Conservation (phyloP, 495 filamentous ascomycete genomes). For the Trichoderma parareesei region DNA sequence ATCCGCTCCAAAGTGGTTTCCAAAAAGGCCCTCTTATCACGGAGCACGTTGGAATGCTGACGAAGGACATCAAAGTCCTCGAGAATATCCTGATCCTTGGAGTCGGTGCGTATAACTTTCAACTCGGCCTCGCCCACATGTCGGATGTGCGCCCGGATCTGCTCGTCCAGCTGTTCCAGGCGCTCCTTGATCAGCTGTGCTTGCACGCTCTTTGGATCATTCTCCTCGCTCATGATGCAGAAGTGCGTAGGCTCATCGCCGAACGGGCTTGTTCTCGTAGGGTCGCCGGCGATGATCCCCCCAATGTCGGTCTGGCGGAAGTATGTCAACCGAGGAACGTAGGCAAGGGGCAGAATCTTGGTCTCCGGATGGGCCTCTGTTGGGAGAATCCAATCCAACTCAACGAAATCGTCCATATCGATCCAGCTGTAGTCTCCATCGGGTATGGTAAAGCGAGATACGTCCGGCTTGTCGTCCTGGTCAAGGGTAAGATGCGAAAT, state of each 20-base stretch:
- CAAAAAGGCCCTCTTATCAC: conserved; percentile 70
- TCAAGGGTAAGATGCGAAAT: conserved; percentile 39
- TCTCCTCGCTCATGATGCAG: conserved; percentile 90
- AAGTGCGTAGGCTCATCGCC: conserved; percentile 87
- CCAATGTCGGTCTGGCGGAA: conserved; percentile 94
- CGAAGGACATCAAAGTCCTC: conserved; percentile 59
- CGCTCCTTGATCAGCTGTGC: conserved; percentile 74
- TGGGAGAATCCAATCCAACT: conserved; percentile 91
- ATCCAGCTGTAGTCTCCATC: conserved; percentile 94
- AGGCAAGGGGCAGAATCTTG: conserved; percentile 85
- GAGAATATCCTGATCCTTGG: conserved; percentile 43
- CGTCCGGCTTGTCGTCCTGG: conserved; percentile 49
- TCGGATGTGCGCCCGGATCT: conserved; percentile 63
- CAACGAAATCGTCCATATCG: conserved; percentile 99
- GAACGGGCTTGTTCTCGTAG: conserved; percentile 72
- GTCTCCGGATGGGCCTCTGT: conserved; percentile 87
- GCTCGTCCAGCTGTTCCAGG: conserved; percentile 65
- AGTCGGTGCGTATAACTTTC: conserved; percentile 47
- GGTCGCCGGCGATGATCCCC: conserved; percentile 56
- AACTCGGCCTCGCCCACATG: conserved; percentile 59
- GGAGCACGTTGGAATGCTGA: conserved; percentile 60
- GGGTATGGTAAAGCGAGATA: conserved; percentile 87
- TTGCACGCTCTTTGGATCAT: conserved; percentile 87
- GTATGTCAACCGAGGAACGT: conserved; percentile 89
- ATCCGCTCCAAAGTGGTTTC: conserved; percentile 57